Percentiles rank a stretch among this genome's conserved stretches.
Evolutionary conservation across 768 basidiomycete genomes (phyloP).

Genomic region (Pholiota conissans): DNA sequence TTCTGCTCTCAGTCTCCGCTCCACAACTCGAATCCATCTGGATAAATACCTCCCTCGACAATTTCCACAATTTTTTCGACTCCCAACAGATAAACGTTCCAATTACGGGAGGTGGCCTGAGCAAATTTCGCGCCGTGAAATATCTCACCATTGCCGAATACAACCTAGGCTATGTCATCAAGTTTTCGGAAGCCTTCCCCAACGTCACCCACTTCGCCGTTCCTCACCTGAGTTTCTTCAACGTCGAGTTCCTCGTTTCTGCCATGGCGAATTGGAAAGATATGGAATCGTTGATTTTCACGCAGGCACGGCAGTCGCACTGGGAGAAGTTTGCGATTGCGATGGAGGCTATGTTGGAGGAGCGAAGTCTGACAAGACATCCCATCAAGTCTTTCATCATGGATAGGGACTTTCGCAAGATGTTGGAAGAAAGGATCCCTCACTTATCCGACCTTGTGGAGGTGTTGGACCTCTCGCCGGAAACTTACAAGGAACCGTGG

Average conservation of each 20-base stretch:
- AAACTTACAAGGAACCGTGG: conserved; percentile 7
- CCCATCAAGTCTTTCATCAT: conserved; percentile 26
- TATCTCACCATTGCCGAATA: conserved; percentile 32
- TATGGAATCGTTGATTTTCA: conserved; percentile 28
- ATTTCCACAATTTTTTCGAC: conserved; percentile 19
- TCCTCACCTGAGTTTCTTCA: conserved; percentile 22
- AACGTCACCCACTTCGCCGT: conserved; percentile 32
- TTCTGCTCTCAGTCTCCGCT: conserved; percentile 28
- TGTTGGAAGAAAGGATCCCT: conserved; percentile 1
- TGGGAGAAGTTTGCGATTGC: conserved; percentile 16
- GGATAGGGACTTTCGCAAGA: conserved; percentile 25
- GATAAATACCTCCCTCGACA: conserved; percentile 28
- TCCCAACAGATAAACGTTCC: conserved; percentile 17
- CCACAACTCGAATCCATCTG: conserved; percentile 36
- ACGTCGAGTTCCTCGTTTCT: conserved; percentile 16
- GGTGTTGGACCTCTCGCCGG: neutral
- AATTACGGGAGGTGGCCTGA: neutral
- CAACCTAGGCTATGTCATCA: conserved; percentile 18
- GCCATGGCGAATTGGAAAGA: conserved; percentile 16
- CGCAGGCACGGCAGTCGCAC: conserved; percentile 25
- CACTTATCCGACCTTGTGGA: neutral
- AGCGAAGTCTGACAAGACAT: conserved; percentile 13
- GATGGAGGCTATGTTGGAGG: conserved; percentile 17
- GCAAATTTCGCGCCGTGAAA: conserved; percentile 30
- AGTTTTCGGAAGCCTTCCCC: conserved; percentile 27